Evolutionary conservation across 2,329 filamentous ascomycete species (phyloP).

Genomic region (Pseudogymnoascus verrucosus): DNA sequence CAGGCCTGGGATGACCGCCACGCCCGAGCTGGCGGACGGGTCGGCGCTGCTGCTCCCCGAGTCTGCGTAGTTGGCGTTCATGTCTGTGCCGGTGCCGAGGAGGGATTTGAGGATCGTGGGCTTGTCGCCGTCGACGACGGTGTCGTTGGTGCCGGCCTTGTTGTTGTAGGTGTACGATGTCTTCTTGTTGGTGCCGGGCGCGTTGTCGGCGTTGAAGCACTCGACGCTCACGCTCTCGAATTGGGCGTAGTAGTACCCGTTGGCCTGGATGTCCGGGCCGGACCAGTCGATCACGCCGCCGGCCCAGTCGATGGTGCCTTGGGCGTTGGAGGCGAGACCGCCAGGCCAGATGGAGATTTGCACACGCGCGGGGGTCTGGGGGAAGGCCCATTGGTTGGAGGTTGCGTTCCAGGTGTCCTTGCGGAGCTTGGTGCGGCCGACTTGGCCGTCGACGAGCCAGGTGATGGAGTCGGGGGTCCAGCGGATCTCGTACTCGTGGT

Average conservation of each 20-base stretch:
- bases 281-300: conserved; percentile 88
- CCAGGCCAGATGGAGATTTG: conserved; percentile 96
- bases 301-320: conserved; percentile 86
- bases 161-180: conserved; percentile 70
- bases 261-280: conserved; percentile 65
- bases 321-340: conserved; percentile 66
- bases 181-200: conserved; percentile 60
- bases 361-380: conserved; percentile 83
- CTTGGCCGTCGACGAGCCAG: conserved; percentile 79
- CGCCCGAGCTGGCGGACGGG: conserved; percentile 12
- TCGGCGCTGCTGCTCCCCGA: conserved; percentile 21
- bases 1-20: conserved; percentile 46
- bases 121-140: conserved; percentile 68
- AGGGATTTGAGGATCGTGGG: conserved; percentile 71
- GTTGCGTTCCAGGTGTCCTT: conserved; percentile 81
- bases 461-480: conserved; percentile 82
- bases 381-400: conserved; percentile 73
- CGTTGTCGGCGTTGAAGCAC: conserved; percentile 63
- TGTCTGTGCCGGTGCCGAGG: conserved; percentile 71
- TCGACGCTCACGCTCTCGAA: conserved; percentile 71
- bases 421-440: conserved; percentile 66
- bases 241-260: conserved; percentile 83
- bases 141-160: conserved; percentile 60
- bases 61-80: conserved; percentile 40
- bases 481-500: conserved; percentile 85